Evolutionary conservation across 805 yeast genomes (phyloP), one percentile per base, ranked within the genome.

Genomic region (Wickerhamiella siamensis): DNA sequence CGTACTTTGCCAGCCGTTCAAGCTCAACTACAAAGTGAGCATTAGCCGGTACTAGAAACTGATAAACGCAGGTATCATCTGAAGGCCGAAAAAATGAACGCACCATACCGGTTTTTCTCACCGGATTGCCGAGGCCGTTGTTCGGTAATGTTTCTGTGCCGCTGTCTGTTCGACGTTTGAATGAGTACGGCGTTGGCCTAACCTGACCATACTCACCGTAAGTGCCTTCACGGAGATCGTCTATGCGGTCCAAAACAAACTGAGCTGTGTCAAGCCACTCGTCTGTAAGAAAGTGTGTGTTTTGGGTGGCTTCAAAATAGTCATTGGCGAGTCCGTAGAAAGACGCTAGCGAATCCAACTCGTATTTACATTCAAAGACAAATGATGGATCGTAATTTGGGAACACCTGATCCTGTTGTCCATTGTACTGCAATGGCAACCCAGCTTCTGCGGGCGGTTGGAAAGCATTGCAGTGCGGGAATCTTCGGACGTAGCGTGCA

Each of bases 391-490:
- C 74, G 2, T 86, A 87, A 4, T 52, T 51, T 1, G 95, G 95
- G 29, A 51, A 56, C 4, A 84, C 94, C 4, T 59, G 54, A 55
- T 86, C 95, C 24, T 42, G 38, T 10, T 38, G 46, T 27, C 42
- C 47, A 39, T 47, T 47, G 19, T 21, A n/a, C 19, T 10, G 4
- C 15, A 24, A 2, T 3, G 18, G 31, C 12, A 50, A 54, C 3
- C 54, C 53, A 2, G 63, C 54, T 21, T 63, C 64, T 0, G 55
- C 56, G 0, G 95, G 95, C 1, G 95, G 93, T 53, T 84, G 93
- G 64, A 83, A 86, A 0, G 95, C 95, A 59, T 84, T 84, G 60
- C 95, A 84, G 58, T 82, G 84, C 0, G 95, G 94, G 4, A 79
- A 72, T 20, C 61, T 63, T 16, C 62, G 47, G 4, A 84, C 65